Evolutionary conservation across 2,329 filamentous ascomycete species (phyloP), one percentile per base, ranked within the genome.

Genomic region (Tolypocladium sp.): DNA sequence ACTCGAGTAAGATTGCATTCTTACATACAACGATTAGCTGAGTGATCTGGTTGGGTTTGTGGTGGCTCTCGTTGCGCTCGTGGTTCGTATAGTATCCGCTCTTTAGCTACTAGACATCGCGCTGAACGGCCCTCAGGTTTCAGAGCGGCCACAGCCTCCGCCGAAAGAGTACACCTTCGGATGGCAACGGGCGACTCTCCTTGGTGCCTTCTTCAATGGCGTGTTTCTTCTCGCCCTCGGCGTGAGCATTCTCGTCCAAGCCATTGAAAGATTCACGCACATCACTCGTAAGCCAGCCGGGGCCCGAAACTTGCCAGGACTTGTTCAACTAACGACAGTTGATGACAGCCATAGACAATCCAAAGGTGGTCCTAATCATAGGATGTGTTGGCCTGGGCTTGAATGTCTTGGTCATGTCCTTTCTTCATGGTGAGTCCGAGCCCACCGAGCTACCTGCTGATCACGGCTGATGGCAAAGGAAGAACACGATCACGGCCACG

Each of bases 141-240:
- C 85, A 25, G 80, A 87, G 63, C 74, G 78, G 49, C 74, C 76
- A 52, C 73, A 63, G 25, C 63, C 81, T 6, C 81, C 81, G 1
- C 86, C 87, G 0, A 77, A 81, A 52, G 57, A 65, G 30, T 69
- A 67, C 37, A 74, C 88, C 0, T 92, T 89, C 64, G 89, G 89
- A n/a, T 92, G 88, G 88, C 86, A 89, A 59, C 81, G 89, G 38
- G 87, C 88, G 20, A 82, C 83, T n/a, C 71, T 91, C 1, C 76
- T 92, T 0, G 89, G 89, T 6, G 87, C 88, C 27, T 92, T 92
- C 71, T 92, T 92, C 79, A 92, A 92, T 66, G 89, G 89, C 17
- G 85, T 87, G 1, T 89, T 92, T 60, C 78, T 92, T 1, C 71
- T 91, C 20, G 88, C 87, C 1, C 75, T 92, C 2, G 87, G 87